These are phyloP conservation scores for Oemleria cerasiformis DNA, from an alignment of 306 rosid genomes.

Conservation along the genomic window DNA sequence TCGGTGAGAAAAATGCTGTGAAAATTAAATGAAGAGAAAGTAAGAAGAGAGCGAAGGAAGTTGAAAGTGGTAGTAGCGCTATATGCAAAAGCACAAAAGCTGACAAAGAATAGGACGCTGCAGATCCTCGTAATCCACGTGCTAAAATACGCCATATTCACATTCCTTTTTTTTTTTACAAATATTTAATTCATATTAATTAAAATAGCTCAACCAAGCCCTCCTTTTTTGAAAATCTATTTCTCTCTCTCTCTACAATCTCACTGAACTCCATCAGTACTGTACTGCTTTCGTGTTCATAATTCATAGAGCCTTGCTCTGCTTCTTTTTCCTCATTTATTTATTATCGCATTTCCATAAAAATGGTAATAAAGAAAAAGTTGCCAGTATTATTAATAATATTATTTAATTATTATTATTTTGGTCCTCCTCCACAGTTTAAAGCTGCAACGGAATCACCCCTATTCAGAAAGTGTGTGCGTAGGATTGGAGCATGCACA, in stretches of 20 bases:
- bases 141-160: conserved; percentile 37
- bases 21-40: neutral
- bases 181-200: too few relatives aligned
- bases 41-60: neutral
- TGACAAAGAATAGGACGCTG: neutral
- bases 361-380: neutral
- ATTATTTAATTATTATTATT: neutral
- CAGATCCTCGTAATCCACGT: conserved; percentile 50
- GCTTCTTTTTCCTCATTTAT: conserved; percentile 32
- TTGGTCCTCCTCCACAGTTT: conserved; percentile 32
- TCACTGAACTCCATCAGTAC: conserved; percentile 27
- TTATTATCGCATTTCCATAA: conserved; percentile 1
- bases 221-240: neutral
- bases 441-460: conserved; percentile 77
- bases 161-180: neutral
- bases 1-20: neutral
- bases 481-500: conserved; percentile 70
- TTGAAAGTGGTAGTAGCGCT: neutral
- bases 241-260: neutral
- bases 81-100: conserved; percentile 8
- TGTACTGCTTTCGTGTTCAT: conserved; percentile 62
- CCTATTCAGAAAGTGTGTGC: conserved; percentile 42
- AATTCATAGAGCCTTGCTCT: conserved; percentile 39
- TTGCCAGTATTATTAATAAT: neutral
- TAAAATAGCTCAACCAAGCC: neutral